Conservation (phyloP, 148 eudicot genomes). For the Vaccinium darrowii region DNA sequence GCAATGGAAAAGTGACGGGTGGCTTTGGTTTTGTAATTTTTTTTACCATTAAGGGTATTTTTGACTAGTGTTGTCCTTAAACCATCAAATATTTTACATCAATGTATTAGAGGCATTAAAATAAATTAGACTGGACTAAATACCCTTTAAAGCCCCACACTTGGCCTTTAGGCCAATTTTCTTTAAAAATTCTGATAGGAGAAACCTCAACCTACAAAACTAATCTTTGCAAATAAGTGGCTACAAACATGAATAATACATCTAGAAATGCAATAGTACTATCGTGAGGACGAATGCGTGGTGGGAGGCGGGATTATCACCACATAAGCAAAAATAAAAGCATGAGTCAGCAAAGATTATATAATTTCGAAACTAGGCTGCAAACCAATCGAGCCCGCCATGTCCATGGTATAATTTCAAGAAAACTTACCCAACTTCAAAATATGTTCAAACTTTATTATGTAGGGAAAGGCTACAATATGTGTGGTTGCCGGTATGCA, state of each 20-base stretch:
- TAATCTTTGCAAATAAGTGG: neutral
- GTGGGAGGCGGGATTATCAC: neutral
- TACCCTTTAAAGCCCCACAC: no score
- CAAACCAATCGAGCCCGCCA: neutral
- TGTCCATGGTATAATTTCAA: neutral
- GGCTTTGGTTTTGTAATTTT: no score
- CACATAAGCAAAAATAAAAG: neutral
- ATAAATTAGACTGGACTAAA: no score
- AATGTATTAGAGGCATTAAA: no score
- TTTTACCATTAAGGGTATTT: no score
- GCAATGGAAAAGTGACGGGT: no score
- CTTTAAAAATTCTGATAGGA: no score
- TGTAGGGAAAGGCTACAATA: neutral
- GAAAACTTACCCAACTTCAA: neutral
- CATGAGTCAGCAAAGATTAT: neutral
- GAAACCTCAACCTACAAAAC: neutral
- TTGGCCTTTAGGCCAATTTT: no score
- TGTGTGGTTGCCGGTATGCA: neutral
- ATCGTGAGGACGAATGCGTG: neutral
- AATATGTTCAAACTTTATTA: neutral
- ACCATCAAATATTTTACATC: no score
- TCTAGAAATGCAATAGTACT: neutral
- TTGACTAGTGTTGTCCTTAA: no score
- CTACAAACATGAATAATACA: neutral
- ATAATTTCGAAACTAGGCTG: neutral